Conservation (phyloP, 768 basidiomycete species). For the Cystofilobasidium ferigula region DNA sequence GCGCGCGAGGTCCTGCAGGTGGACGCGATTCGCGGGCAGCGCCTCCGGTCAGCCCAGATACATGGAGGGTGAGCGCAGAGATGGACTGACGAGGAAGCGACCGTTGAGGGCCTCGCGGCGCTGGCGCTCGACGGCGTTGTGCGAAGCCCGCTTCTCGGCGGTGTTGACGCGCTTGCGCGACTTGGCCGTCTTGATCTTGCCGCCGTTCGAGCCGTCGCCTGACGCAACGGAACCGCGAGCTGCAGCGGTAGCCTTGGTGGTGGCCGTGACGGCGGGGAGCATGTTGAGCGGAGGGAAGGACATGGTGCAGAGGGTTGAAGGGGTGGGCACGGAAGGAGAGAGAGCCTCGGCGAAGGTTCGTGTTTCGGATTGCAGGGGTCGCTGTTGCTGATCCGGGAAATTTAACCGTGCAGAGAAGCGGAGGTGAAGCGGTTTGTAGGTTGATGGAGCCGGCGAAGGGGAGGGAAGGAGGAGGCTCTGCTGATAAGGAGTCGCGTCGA, state of each 20-base stretch:
- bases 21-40: no score
- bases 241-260: neutral
- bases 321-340: no score
- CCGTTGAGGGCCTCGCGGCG: conserved; percentile 86
- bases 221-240: neutral
- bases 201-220: neutral
- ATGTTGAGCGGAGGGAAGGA: conserved; percentile 1
- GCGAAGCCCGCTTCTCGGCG: conserved; percentile 86
- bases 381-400: no score
- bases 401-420: no score
- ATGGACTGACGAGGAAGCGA: conserved; percentile 58
- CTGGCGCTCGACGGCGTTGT: conserved; percentile 93
- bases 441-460: no score
- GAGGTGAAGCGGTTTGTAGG: no score
- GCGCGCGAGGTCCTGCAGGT: conserved; percentile 79
- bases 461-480: no score
- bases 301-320: neutral
- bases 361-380: no score
- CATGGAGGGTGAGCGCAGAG: neutral
- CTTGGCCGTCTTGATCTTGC: conserved; percentile 42
- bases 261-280: neutral
- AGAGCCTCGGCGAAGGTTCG: no score
- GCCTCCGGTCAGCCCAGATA: no score
- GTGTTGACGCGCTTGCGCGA: conserved; percentile 84
- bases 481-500: neutral